Conservation (phyloP, 441 rosid species). For the Erodium chrysanthum region DNA sequence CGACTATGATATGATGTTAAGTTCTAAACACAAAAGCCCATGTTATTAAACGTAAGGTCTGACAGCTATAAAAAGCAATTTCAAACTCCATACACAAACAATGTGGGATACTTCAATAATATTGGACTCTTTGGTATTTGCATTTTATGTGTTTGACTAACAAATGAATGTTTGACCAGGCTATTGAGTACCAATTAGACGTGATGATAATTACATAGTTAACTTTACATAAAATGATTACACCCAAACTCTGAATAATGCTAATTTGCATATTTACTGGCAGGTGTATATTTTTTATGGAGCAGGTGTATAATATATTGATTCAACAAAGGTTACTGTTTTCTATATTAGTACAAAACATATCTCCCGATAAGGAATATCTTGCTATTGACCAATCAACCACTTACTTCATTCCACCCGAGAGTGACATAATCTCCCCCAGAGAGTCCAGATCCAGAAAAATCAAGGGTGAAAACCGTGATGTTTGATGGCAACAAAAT, state of each 20-base stretch:
- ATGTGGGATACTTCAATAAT: background rate
- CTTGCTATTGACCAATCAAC: conserved; percentile 10
- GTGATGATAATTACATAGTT: background rate
- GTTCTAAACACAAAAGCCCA: background rate
- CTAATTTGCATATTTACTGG: background rate
- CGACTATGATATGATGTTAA: too few species aligned
- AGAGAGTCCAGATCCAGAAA: conserved; percentile 94
- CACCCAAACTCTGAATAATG: background rate
- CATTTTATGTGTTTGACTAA: too few species aligned
- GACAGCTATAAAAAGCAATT: too few species aligned
- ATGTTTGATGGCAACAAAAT: conserved; percentile 85
- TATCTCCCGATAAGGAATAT: background rate
- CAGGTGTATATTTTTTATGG: background rate
- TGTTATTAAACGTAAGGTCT: too few species aligned
- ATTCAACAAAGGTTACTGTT: background rate
- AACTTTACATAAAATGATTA: background rate
- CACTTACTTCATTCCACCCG: conserved; percentile 88
- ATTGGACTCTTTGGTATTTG: background rate
- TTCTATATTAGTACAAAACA: background rate
- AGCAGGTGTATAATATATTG: background rate
- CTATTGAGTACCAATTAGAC: background rate
- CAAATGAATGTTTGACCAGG: too few species aligned
- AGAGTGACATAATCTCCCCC: conserved; percentile 91
- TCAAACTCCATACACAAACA: background rate
- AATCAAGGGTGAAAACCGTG: conserved; percentile 91